These are phyloP conservation scores for Phytophthora hybrid DNA, from an alignment of 352 stramenopile genomes.

Conservation along the genomic window DNA sequence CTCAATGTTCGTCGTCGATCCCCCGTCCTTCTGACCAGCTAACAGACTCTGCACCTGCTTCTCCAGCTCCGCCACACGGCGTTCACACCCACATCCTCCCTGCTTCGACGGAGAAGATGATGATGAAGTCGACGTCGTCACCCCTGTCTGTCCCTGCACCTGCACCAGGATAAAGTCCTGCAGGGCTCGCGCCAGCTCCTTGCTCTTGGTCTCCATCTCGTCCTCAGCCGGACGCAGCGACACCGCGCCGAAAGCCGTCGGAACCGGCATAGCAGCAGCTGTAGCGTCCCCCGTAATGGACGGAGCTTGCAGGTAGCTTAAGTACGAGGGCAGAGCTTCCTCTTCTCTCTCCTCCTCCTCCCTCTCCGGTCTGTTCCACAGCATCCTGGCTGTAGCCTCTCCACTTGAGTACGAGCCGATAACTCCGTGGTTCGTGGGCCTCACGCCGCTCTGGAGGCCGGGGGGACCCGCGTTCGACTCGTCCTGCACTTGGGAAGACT, in stretches of 20 bases:
- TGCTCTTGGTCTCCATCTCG: slow-evolving; percentile 52
- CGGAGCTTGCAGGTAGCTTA: slow-evolving; percentile 70
- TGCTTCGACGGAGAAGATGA: too few species aligned
- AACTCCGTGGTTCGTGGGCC: slow-evolving; percentile 41
- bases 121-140: neutral
- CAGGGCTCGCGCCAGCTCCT: slow-evolving; percentile 59
- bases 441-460: slow-evolving; percentile 7
- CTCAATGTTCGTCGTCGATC: slow-evolving; percentile 1
- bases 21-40: slow-evolving; percentile 8
- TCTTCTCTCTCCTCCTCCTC: slow-evolving; percentile 80
- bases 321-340: slow-evolving; percentile 73
- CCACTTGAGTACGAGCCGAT: slow-evolving; percentile 50
- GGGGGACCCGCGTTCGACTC: slow-evolving; percentile 18
- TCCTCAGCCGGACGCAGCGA: neutral
- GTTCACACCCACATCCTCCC: slow-evolving; percentile 50
- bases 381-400: slow-evolving; percentile 41
- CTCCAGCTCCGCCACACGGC: slow-evolving; percentile 67
- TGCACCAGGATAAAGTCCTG: slow-evolving; percentile 65
- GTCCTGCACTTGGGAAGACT: slow-evolving; percentile 1
- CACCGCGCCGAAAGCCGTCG: slow-evolving; percentile 8
- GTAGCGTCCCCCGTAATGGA: slow-evolving; percentile 22
- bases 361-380: slow-evolving; percentile 66
- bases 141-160: slow-evolving; percentile 43
- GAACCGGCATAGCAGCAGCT: neutral
- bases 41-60: slow-evolving; percentile 58